Evolutionary conservation across 1,139 yeast genomes (phyloP), one percentile per base, ranked within the genome.

Genomic region (Candida sojae): DNA sequence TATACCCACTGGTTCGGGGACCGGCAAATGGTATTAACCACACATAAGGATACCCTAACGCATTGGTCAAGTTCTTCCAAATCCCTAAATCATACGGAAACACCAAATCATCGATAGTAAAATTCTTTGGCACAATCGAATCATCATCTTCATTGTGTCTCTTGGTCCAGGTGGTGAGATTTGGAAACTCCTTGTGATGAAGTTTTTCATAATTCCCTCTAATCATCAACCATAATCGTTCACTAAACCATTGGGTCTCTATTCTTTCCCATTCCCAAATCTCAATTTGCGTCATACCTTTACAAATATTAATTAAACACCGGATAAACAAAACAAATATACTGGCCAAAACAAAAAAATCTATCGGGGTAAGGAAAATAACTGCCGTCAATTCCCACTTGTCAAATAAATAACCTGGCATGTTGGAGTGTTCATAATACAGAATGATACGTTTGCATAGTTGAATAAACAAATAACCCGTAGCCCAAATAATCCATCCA

Each of bases 241-340:
- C 82, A 1, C 78, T 74, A 44, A 68, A 74, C 50, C 85, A 77
- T 55, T 86, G 88, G 7, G 83, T 74, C 48, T 83, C 90, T 2
- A 90, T 71, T 52, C 98, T 76, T 55, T 93, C 98, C 68, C 77
- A 69, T 59, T 93, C 98, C 99, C 99, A 93, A 2, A 79, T 73
- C 65, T 93, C 99, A 49, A 93, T 92, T 63, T 90, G 96, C 2
- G 98, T 84, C 79, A 82, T 86, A n/a, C 97, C 97, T 37, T 73
- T 71, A 46, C 81, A 61, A 2, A 79, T 57, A 58, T 85, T 83
- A 46, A 73, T 64, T 3, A 86, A 33, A 50, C 92, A 86, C 52
- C 97, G 75, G 2, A 84, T 49, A 28, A 84, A 71, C 48, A 93
- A 72, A 4, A 88, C 58, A 0, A 75, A 61, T 3, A 92, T 79